These are phyloP conservation scores for Sarocladium strictum DNA, from an alignment of 2,329 filamentous ascomycete species.

Conservation along the genomic window DNA sequence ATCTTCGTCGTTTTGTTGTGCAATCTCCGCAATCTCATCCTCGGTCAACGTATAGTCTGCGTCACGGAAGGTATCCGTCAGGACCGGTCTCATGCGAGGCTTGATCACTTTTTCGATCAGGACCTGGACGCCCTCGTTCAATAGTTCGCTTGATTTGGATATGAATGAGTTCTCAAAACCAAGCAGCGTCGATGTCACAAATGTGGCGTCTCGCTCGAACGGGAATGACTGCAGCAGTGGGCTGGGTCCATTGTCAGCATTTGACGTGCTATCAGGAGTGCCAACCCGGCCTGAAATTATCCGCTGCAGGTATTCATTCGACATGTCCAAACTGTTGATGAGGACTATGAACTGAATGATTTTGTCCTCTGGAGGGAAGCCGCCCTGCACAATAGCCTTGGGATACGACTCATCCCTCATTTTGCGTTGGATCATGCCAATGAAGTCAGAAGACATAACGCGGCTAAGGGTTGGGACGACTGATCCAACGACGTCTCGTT, in stretches of 20 bases:
- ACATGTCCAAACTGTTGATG: constrained; percentile 92
- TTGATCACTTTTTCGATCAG: constrained; percentile 86
- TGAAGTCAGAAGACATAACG: constrained; percentile 82
- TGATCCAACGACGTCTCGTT: constrained; percentile 68
- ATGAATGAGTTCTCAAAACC: constrained; percentile 67
- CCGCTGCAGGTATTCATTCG: constrained; percentile 82
- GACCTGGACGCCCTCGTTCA: constrained; percentile 78
- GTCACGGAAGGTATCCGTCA: constrained; percentile 86
- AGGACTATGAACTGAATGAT: constrained; percentile 86
- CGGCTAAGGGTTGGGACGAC: constrained; percentile 74
- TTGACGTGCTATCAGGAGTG: constrained; percentile 29
- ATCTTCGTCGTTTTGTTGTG: constrained; percentile 46
- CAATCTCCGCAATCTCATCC: constrained; percentile 52
- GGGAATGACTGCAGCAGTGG: constrained; percentile 65
- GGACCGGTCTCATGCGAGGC: constrained; percentile 73
- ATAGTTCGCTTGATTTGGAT: constrained; percentile 72
- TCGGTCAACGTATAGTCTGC: constrained; percentile 73
- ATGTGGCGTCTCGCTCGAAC: constrained; percentile 66
- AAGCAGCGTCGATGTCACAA: constrained; percentile 62
- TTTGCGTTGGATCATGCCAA: constrained; percentile 94
- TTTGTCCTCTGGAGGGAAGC: constrained; percentile 78
- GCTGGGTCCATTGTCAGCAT: constrained; percentile 26
- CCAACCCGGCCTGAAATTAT: constrained; percentile 69
- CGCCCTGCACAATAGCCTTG: constrained; percentile 69
- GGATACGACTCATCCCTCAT: constrained; percentile 97